Percentiles rank a stretch among this genome's conserved stretches.
Conservation (phyloP, 1,284 basidiomycete genomes). For the Leccinum variabile region DNA sequence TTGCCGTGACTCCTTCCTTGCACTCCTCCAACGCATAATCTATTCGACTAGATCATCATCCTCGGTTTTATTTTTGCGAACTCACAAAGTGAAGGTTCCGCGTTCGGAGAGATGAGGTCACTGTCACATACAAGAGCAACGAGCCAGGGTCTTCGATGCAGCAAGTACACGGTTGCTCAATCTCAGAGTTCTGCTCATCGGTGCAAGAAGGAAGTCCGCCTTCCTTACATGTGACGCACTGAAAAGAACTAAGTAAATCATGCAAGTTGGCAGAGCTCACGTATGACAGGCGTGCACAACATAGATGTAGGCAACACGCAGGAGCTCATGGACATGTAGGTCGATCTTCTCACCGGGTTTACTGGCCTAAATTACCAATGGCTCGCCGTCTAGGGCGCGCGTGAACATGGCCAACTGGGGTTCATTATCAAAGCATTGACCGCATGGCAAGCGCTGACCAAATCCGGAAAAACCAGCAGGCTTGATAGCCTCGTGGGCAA, state of each 20-base stretch:
- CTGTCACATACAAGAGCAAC: not conserved
- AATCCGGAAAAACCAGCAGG: not conserved
- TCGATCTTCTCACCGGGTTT: not conserved
- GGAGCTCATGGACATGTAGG: not conserved
- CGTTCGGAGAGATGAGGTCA: not conserved
- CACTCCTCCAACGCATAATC: not conserved
- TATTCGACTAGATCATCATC: not conserved
- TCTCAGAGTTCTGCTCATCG: not conserved
- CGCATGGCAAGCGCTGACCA: constrained; percentile 3
- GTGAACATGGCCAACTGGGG: not conserved
- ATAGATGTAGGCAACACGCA: not conserved
- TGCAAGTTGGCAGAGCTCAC: not conserved
- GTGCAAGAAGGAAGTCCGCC: not conserved
- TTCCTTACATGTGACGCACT: not conserved
- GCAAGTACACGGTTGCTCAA: not conserved
- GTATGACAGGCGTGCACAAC: not conserved
- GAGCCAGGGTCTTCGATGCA: not conserved
- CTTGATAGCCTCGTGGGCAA: not conserved
- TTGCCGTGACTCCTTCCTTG: not conserved
- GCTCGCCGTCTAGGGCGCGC: not conserved
- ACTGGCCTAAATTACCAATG: constrained; percentile 5
- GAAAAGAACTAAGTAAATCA: not conserved
- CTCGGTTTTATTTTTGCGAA: not conserved
- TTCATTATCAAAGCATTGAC: not conserved
- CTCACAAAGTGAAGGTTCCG: not conserved